A percentile compares a stretch with the other conserved stretches of the same genome.
Evolutionary conservation across 1,284 basidiomycete genomes (phyloP).

Genomic region (Ustilago cynodontis): DNA sequence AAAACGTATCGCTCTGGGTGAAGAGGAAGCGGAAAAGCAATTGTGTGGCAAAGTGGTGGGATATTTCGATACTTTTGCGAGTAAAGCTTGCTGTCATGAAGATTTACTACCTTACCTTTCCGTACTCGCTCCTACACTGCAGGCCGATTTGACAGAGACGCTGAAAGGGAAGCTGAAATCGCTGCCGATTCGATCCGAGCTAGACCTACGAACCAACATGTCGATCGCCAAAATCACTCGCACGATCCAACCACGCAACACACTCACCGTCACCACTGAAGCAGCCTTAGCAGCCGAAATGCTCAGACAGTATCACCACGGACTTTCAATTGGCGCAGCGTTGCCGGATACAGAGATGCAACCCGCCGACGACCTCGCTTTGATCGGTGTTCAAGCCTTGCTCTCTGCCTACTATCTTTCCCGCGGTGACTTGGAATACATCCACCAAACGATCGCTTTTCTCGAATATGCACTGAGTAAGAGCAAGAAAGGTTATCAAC

Average conservation of each 20-base stretch:
- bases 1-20: slow-evolving; percentile 5
- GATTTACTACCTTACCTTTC: slow-evolving; percentile 79
- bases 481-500: slow-evolving; percentile 57
- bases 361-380: slow-evolving; percentile 84
- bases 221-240: slow-evolving; percentile 50
- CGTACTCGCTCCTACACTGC: slow-evolving; percentile 72
- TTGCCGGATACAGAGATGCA: slow-evolving; percentile 83
- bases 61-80: slow-evolving; percentile 81
- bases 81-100: slow-evolving; percentile 86
- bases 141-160: slow-evolving; percentile 28
- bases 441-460: slow-evolving; percentile 32
- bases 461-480: slow-evolving; percentile 44
- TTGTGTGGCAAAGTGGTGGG: slow-evolving; percentile 51
- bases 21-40: slow-evolving; percentile 13
- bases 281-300: slow-evolving; percentile 7
- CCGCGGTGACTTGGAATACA: slow-evolving; percentile 8
- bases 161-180: slow-evolving; percentile 6
- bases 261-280: slow-evolving; percentile 25
- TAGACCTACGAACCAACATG: slow-evolving; percentile 35
- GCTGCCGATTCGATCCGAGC: slow-evolving; percentile 24
- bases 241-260: slow-evolving; percentile 14
- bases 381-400: slow-evolving; percentile 79
- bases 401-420: slow-evolving; percentile 73
- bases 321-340: slow-evolving; percentile 76
- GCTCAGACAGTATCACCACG: slow-evolving; percentile 73